Evolutionary conservation across 139 green algal genomes (phyloP).

Genomic region (Desmodesmus armatus): DNA sequence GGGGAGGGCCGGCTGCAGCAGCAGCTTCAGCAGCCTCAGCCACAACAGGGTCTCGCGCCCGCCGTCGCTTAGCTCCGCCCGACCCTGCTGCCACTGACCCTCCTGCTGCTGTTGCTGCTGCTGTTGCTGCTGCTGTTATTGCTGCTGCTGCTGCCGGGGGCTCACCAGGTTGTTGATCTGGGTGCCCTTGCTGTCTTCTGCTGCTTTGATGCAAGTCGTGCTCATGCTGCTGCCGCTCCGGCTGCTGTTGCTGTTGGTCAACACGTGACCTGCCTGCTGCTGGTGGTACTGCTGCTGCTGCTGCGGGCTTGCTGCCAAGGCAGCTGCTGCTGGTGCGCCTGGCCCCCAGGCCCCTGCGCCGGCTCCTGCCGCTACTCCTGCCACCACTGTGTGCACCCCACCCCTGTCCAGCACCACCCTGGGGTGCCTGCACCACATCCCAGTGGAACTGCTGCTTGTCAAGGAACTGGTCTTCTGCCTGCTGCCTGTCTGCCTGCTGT

Average conservation of each 20-base stretch:
- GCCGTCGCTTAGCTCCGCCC: not conserved
- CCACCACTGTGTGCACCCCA: no score
- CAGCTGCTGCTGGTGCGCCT: not conserved
- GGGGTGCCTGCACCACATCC: no score
- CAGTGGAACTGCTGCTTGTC: no score
- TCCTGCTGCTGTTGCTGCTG: slow-evolving; percentile 8
- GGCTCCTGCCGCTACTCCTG: not conserved
- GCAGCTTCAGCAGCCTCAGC: not conserved
- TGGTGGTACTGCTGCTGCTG: not conserved
- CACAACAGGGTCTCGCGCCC: not conserved
- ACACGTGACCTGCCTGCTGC: no score
- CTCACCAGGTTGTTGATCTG: no score
- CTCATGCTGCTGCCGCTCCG: no score
- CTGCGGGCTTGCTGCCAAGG: not conserved
- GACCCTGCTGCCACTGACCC: not conserved
- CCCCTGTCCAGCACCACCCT: no score
- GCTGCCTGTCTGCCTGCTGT: not conserved
- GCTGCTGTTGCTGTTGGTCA: no score
- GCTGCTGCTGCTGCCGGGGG: not conserved
- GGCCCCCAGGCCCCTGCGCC: not conserved
- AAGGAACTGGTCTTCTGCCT: not conserved
- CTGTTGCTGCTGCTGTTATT: not conserved
- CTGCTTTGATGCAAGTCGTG: not conserved
- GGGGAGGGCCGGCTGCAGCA: no score
- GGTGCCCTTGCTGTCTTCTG: not conserved